Conservation (phyloP, 1,139 yeast species). For the Candida smagusa region DNA sequence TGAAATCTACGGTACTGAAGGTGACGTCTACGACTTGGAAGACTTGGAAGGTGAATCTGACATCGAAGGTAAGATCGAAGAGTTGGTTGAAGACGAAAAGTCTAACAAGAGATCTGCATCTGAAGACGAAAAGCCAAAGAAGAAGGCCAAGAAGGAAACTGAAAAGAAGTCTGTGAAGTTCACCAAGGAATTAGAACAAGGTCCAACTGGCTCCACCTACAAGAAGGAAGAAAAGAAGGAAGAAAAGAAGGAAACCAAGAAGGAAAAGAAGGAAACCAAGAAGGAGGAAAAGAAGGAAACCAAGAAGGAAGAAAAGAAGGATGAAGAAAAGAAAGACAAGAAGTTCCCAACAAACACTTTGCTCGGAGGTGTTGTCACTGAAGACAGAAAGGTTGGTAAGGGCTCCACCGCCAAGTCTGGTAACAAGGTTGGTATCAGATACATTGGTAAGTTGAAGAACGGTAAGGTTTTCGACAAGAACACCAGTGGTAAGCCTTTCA, state of each 20-base stretch:
- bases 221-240: slow-evolving; percentile 20
- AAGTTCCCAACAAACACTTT: slow-evolving; percentile 70
- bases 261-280: slow-evolving; percentile 12
- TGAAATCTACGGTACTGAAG: slow-evolving; percentile 46
- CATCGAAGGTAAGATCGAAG: slow-evolving; percentile 54
- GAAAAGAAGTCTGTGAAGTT: slow-evolving; percentile 77
- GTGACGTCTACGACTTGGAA: slow-evolving; percentile 51
- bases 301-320: slow-evolving; percentile 8
- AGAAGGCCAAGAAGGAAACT: slow-evolving; percentile 37
- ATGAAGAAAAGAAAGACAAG: slow-evolving; percentile 23
- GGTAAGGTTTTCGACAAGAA: slow-evolving; percentile 96
- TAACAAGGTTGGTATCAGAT: slow-evolving; percentile 91
- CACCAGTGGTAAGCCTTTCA: slow-evolving; percentile 95
- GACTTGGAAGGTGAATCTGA: slow-evolving; percentile 60
- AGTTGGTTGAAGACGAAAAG: slow-evolving; percentile 56
- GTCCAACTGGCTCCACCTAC: slow-evolving; percentile 65
- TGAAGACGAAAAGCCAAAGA: slow-evolving; percentile 36
- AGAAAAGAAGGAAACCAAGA: slow-evolving; percentile 16
- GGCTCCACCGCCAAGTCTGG: slow-evolving; percentile 90
- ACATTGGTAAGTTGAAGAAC: slow-evolving; percentile 94
- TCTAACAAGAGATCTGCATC: slow-evolving; percentile 32
- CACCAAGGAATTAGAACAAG: slow-evolving; percentile 88
- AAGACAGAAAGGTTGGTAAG: slow-evolving; percentile 86
- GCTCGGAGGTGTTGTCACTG: slow-evolving; percentile 89
- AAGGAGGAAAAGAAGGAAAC: slow-evolving; percentile 16